A percentile compares a stretch with the other conserved stretches of the same genome.
These are phyloP conservation scores for Tylopilus balloui DNA, from an alignment of 768 basidiomycete genomes.

Conservation along the genomic window DNA sequence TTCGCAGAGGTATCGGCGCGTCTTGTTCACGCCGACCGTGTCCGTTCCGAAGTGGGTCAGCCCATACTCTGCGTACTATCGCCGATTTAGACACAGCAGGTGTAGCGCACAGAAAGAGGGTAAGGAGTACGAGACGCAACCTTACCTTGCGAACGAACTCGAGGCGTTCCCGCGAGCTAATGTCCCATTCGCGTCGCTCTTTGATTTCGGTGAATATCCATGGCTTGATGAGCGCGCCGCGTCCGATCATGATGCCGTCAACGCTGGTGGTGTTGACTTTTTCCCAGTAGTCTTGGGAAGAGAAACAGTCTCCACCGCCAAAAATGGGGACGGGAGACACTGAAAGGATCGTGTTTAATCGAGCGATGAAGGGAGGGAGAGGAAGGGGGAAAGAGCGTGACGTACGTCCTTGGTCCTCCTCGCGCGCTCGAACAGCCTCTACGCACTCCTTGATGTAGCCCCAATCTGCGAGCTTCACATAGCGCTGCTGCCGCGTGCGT, in stretches of 20 bases:
- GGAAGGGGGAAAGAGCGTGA: conserved; percentile 14
- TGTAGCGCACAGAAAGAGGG: neutral
- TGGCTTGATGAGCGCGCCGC: conserved; percentile 94
- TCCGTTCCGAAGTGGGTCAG: conserved; percentile 84
- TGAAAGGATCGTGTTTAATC: conserved; percentile 24
- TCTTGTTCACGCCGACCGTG: conserved; percentile 84
- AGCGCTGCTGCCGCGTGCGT: conserved; percentile 90
- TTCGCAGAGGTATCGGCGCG: conserved; percentile 91
- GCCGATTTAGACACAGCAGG: neutral
- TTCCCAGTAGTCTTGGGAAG: conserved; percentile 76
- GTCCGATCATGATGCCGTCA: conserved; percentile 92
- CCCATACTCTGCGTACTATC: conserved; percentile 82
- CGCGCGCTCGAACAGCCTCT: conserved; percentile 64
- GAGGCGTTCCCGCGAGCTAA: conserved; percentile 77
- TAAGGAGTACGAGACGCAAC: neutral
- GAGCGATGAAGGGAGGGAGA: neutral
- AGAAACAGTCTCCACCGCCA: conserved; percentile 94
- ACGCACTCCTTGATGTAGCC: conserved; percentile 88
- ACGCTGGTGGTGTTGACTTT: conserved; percentile 77
- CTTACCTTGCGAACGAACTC: conserved; percentile 72
- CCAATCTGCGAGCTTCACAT: conserved; percentile 92
- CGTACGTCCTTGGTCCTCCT: conserved; percentile 69
- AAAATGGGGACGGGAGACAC: conserved; percentile 90
- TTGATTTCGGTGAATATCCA: conserved; percentile 96
- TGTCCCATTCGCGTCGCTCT: conserved; percentile 91